phyloP scores from a whole-genome alignment of 2,329 filamentous ascomycete species.

The Clarireedia homoeocarpa region DNA sequence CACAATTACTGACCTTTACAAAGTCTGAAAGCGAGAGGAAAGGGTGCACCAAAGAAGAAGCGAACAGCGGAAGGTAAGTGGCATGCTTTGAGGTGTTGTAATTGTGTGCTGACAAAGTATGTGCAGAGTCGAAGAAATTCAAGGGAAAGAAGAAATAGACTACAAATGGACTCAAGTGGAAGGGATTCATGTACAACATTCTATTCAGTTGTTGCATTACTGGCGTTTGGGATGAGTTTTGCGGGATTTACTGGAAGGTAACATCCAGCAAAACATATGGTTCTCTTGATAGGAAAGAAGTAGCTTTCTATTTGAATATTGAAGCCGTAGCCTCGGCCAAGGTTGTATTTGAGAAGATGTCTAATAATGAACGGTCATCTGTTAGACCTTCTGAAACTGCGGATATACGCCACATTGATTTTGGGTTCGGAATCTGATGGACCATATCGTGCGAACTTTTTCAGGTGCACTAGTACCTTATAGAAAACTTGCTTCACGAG shows the following conservation, averaged over 20 bases:
- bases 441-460: too few relatives aligned
- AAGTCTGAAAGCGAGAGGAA: conserved; percentile 71
- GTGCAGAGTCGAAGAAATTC: conserved; percentile 38
- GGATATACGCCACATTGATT: too few relatives aligned
- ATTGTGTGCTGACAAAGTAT: neutral
- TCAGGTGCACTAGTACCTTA: too few relatives aligned
- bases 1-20: conserved; percentile 37
- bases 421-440: too few relatives aligned
- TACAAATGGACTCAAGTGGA: conserved; percentile 10
- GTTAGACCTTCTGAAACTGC: too few relatives aligned
- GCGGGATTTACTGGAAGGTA: neutral
- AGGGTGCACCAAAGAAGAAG: conserved; percentile 88
- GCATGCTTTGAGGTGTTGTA: neutral
- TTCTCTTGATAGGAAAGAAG: too few relatives aligned
- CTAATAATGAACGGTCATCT: too few relatives aligned
- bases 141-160: conserved; percentile 38
- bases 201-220: conserved; percentile 22
- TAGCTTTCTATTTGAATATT: too few relatives aligned
- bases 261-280: too few relatives aligned
- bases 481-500: too few relatives aligned
- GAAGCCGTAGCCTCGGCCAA: too few relatives aligned
- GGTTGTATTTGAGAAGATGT: too few relatives aligned
- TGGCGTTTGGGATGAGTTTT: conserved; percentile 22
- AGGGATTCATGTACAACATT: conserved; percentile 18
- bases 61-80: conserved; percentile 41